Percentiles rank a stretch among this genome's conserved stretches.
phyloP scores from a whole-genome alignment of 176 grass and related monocot species.

The Eleusine indica region DNA sequence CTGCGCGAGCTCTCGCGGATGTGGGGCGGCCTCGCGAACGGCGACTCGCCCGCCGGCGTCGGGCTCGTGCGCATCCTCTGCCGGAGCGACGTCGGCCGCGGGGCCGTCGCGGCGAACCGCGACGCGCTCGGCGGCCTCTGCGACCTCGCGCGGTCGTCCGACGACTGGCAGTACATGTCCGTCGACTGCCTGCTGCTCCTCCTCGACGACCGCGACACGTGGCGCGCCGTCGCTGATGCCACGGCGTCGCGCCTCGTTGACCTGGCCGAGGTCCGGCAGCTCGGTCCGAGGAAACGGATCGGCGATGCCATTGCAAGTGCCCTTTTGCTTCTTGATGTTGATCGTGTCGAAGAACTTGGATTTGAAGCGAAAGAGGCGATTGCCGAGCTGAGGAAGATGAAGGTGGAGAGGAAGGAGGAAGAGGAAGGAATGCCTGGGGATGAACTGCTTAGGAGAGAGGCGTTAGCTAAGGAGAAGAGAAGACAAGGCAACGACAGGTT shows the following conservation, averaged over 20 bases:
- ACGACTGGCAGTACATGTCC: conserved; percentile 99
- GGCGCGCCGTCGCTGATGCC: conserved; percentile 46
- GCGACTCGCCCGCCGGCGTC: conserved; percentile 82
- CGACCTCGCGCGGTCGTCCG: conserved; percentile 73
- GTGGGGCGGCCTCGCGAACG: conserved; percentile 93
- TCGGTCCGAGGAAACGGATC: conserved; percentile 68
- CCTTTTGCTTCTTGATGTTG: conserved; percentile 54
- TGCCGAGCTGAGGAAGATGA: conserved; percentile 45
- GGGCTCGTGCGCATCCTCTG: conserved; percentile 87
- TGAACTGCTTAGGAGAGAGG: conserved; percentile 39
- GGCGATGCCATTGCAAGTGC: conserved; percentile 64
- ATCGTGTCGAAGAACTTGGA: conserved; percentile 2
- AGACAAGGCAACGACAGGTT: conserved; percentile 71
- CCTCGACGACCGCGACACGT: conserved; percentile 51
- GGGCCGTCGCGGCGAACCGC: conserved; percentile 51
- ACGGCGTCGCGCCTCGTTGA: conserved; percentile 62
- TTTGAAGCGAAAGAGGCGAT: conserved; percentile 45
- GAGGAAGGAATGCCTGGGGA: conserved; percentile 54
- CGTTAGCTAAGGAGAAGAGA: conserved; percentile 64
- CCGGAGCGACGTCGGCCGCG: conserved; percentile 55
- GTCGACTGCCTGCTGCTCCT: conserved; percentile 93
- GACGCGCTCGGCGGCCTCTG: conserved; percentile 67
- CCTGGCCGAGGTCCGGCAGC: conserved; percentile 57
- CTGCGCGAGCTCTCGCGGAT: conserved; percentile 69
- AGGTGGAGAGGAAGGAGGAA: conserved; percentile 56